Conservation (phyloP, 768 basidiomycete species). For the Chalciporus chontae region DNA sequence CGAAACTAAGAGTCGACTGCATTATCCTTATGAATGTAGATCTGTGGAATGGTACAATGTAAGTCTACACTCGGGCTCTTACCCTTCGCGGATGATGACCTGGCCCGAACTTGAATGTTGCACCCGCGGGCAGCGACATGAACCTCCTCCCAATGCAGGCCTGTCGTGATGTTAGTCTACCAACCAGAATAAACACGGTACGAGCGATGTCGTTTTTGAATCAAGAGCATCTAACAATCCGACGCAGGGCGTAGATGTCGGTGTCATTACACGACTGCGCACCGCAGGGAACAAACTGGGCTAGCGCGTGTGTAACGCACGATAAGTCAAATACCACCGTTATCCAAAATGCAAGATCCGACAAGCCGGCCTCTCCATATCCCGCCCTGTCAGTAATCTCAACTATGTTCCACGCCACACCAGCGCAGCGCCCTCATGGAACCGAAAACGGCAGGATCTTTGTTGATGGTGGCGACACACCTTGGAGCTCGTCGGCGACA, state of each 20-base stretch:
- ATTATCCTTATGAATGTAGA: background rate
- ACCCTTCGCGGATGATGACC: background rate
- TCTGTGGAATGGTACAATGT: background rate
- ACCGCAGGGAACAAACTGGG: constrained; percentile 83
- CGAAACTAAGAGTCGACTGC: background rate
- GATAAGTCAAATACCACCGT: constrained; percentile 71
- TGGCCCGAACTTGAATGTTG: no score
- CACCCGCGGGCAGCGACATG: background rate
- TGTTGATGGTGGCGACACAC: constrained; percentile 7
- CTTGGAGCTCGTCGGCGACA: constrained; percentile 13
- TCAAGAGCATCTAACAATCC: background rate
- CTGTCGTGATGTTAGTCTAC: background rate
- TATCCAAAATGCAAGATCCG: constrained; percentile 82
- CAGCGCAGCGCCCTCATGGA: constrained; percentile 11
- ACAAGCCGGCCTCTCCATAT: constrained; percentile 59
- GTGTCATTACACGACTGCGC: constrained; percentile 85
- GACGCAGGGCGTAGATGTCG: constrained; percentile 58
- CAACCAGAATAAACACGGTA: background rate
- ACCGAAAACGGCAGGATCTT: constrained; percentile 22
- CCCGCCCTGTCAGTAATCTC: constrained; percentile 70
- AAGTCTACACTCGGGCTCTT: no score
- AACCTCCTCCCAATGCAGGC: background rate
- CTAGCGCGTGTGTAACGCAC: constrained; percentile 49
- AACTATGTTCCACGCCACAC: constrained; percentile 35
- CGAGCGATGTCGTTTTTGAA: background rate